Evolutionary conservation across 2,329 filamentous ascomycete species (phyloP), one percentile per base, ranked within the genome.

Genomic region (Grosmannia serpens): DNA sequence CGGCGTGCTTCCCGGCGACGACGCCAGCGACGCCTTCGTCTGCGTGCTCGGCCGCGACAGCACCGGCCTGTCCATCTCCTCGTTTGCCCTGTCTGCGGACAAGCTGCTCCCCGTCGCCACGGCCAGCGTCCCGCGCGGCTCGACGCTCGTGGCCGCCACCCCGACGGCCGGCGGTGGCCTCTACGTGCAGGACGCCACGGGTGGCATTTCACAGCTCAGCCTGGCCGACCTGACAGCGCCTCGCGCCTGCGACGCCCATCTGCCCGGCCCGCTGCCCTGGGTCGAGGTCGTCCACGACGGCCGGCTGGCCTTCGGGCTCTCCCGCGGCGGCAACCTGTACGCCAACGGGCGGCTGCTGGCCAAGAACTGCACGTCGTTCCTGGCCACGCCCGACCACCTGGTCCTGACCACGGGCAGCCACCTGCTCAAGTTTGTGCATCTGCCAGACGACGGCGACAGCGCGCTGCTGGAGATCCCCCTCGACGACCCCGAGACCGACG

Each of bases 371-470:
- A 97, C 92, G 0, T 99, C 94, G 0, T 97, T 96, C 65, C 70
- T 91, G 7, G 74, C 91, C 29, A 96, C 92, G 0, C 77, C 85
- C 0, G 83, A 84, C 24, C 92, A 97, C 74, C 77, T 99, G 17
- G 84, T 97, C 59, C 91, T 92, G 67, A 99, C 94, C 0, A 99
- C 94, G 0, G 91, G 86, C 60, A 91, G 91, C 63, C 91, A 97
- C 69, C 77, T 96, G 4, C 78, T 99, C 62, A 99, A 99, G 71
- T 96, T 96, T 70, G 86, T 96, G 17, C 92, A 99, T 70, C 74
- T 97, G 54, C 38, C 38, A 41, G 13, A n/a, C 52, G 47, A 50
- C 47, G 9, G 11, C 46, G 20, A 4, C 11, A 26, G 13, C 46
- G n/a, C 10, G 22, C 9, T 27, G 31, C 82, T 96, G 60, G 85